A percentile compares a stretch with the other conserved stretches of the same genome.
Evolutionary conservation across 2,329 filamentous ascomycete genomes (phyloP).

Genomic region (Leptographium flavum): DNA sequence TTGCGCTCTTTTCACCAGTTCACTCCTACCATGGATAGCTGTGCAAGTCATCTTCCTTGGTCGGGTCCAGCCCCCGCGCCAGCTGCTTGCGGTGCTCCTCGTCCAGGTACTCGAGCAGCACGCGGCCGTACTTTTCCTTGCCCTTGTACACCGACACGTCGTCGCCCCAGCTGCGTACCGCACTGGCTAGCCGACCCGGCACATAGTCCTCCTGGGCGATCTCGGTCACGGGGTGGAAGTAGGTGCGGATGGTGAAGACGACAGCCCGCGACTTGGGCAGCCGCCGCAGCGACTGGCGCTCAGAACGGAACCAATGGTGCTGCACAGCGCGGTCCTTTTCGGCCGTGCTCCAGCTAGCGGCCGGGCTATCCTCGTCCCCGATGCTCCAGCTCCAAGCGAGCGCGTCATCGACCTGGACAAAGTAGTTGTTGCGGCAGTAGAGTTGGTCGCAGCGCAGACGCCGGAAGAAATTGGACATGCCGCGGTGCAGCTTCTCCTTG

Average conservation of each 20-base stretch:
- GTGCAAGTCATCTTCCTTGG: conserved; percentile 42
- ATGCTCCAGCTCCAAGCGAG: conserved; percentile 67
- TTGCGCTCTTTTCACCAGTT: no score
- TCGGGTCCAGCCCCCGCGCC: conserved; percentile 46
- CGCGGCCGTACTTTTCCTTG: conserved; percentile 55
- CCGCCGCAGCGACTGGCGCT: conserved; percentile 55
- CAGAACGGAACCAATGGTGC: conserved; percentile 64
- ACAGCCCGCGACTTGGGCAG: conserved; percentile 42
- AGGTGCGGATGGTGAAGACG: conserved; percentile 67
- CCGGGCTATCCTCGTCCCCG: conserved; percentile 51
- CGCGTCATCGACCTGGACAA: conserved; percentile 70
- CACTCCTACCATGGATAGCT: conserved; percentile 42
- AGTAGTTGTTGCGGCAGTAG: conserved; percentile 65
- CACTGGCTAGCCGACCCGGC: conserved; percentile 63
- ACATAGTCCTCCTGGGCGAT: conserved; percentile 61
- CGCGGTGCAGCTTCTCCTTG: conserved; percentile 55
- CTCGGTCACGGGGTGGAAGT: conserved; percentile 58
- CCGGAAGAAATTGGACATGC: conserved; percentile 72
- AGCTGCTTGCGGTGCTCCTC: conserved; percentile 60
- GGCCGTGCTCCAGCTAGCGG: conserved; percentile 60
- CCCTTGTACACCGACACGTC: conserved; percentile 70
- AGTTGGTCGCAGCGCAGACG: conserved; percentile 53
- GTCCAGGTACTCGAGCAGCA: conserved; percentile 66
- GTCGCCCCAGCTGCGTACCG: conserved; percentile 67
- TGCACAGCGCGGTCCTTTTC: conserved; percentile 59